Base-by-base conservation (phyloP, 441 rosid genomes). In the Erodium trifolium region DNA sequence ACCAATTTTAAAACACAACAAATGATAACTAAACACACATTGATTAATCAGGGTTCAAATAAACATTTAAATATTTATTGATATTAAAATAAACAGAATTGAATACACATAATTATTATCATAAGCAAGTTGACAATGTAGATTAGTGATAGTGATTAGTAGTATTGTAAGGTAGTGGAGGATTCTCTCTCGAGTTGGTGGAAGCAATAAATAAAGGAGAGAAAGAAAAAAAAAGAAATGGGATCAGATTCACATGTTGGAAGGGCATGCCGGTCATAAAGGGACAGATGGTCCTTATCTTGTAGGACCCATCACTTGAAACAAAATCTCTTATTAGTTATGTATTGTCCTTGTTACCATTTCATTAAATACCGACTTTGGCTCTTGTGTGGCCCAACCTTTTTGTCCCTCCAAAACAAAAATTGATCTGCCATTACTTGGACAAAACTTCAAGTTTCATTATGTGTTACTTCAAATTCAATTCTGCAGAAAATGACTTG, bases 291-390 rank as follows among this genome's bases (percentile, higher is more conserved):
- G 59, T 51, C 18, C 59, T 51, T 13, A 51, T 13, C 16, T 51
- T 0, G 59, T 51, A 51, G 59, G 59, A 51, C 59, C 59, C 59
- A 51, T 51, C 2, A 8, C 11, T 11, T 43, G 1, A 51, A 51
- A 49, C 18, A 67, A 80, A 68, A 80, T 82, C 82, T 77, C 63
- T 71, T 27, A 47, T 73, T 76, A 69, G 74, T 71, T 65, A 70
- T 65, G 75, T 70, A 76, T 67, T 72, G 75, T 80, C 73, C 75
- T 67, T 71, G 62, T 70, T 64, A 2, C 76, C 70, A 65, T 35
- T 65, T 17, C 72, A 55, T 78, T 80, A 68, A 73, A 79, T 76
- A 73, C 77, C 49, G 68, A 55, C 71, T 51, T 51, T 51, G 59
- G 59, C 59, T n/a, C 6, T 51, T 51, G 59, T 51, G 59, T 51